phyloP scores from a whole-genome alignment of 495 filamentous ascomycete genomes.

The Extremus antarcticus region DNA sequence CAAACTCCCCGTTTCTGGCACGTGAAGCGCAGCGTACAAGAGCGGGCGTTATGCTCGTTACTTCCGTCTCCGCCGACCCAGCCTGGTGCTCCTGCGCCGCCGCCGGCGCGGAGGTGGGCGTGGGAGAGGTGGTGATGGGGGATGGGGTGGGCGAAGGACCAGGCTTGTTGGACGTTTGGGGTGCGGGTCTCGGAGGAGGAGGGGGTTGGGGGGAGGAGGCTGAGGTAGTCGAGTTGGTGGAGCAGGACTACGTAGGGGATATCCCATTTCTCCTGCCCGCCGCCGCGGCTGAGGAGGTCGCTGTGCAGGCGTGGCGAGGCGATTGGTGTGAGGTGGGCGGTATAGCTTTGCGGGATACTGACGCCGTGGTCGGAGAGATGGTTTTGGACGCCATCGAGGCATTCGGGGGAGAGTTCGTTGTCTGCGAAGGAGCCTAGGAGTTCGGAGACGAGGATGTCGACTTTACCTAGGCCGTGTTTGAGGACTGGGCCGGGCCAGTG shows the following conservation, averaged over 20 bases:
- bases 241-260: constrained; percentile 91
- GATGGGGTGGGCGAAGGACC: constrained; percentile 57
- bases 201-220: constrained; percentile 28
- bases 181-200: constrained; percentile 21
- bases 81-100: constrained; percentile 36
- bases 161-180: constrained; percentile 53
- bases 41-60: constrained; percentile 82
- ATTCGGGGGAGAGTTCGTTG: constrained; percentile 49
- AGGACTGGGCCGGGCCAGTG: constrained; percentile 70
- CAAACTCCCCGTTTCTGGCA: constrained; percentile 65
- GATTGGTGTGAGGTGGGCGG: constrained; percentile 81
- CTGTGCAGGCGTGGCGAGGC: constrained; percentile 76
- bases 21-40: constrained; percentile 62
- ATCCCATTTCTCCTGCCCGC: constrained; percentile 52
- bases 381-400: constrained; percentile 78
- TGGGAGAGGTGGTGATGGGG: constrained; percentile 39
- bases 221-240: constrained; percentile 74
- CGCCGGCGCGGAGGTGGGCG: constrained; percentile 46
- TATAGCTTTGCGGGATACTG: constrained; percentile 86
- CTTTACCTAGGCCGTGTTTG: constrained; percentile 38
- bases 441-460: constrained; percentile 91
- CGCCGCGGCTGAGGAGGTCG: constrained; percentile 52
- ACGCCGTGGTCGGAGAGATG: constrained; percentile 69
- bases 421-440: constrained; percentile 69
- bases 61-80: constrained; percentile 40